phyloP scores from a whole-genome alignment of 2,329 filamentous ascomycete species.

The Arachnomyces sp. region DNA sequence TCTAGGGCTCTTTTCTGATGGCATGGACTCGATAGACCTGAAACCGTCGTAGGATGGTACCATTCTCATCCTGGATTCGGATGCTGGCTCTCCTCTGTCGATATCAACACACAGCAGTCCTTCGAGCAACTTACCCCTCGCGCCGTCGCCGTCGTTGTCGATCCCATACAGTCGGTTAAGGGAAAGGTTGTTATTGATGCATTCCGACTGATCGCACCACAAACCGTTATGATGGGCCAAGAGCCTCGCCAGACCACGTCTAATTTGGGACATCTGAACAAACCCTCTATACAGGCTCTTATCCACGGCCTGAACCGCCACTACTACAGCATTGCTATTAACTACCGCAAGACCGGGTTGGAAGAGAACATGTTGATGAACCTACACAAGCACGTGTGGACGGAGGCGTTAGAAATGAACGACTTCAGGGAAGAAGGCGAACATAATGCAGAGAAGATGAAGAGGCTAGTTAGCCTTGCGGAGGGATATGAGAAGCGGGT shows the following conservation, averaged over 20 bases:
- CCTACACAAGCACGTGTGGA: slow-evolving; percentile 98
- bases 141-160: slow-evolving; percentile 94
- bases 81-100: slow-evolving; percentile 97
- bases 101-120: slow-evolving; percentile 99
- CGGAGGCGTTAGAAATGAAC: slow-evolving; percentile 92
- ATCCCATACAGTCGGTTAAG: slow-evolving; percentile 98
- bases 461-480: slow-evolving; percentile 79
- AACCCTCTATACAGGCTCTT: slow-evolving; percentile 97
- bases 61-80: slow-evolving; percentile 98
- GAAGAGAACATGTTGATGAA: slow-evolving; percentile 99
- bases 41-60: slow-evolving; percentile 98
- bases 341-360: slow-evolving; percentile 93
- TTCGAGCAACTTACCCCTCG: slow-evolving; percentile 97
- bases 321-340: slow-evolving; percentile 98
- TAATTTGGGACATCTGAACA: slow-evolving; percentile 96
- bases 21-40: slow-evolving; percentile 54
- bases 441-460: slow-evolving; percentile 79
- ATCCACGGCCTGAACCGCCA: slow-evolving; percentile 97
- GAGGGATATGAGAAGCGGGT: slow-evolving; percentile 98
- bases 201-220: slow-evolving; percentile 96
- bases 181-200: slow-evolving; percentile 99
- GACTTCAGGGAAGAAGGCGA: slow-evolving; percentile 81
- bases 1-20: not conserved
- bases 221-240: slow-evolving; percentile 95
- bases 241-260: slow-evolving; percentile 96